These are phyloP conservation scores for Penicillium salamii DNA, from an alignment of 495 filamentous ascomycete genomes.

Conservation along the genomic window DNA sequence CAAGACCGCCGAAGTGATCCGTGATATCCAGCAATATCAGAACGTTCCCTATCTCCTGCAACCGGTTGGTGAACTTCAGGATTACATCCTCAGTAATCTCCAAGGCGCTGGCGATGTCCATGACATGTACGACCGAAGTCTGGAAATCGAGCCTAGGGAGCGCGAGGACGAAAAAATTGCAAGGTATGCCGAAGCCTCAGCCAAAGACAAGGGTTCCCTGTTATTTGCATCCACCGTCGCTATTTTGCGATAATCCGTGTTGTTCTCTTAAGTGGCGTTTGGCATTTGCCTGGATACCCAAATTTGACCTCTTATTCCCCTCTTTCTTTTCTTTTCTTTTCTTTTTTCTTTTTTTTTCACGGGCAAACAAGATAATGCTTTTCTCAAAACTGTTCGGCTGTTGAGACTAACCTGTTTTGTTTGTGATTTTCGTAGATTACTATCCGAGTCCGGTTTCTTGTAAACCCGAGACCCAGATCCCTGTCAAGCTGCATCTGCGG, in stretches of 20 bases:
- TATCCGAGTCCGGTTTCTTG: constrained; percentile 74
- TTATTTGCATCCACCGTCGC: constrained; percentile 35
- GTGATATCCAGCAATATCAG: constrained; percentile 97
- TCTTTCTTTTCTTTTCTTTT: constrained; percentile 9
- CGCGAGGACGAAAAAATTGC: constrained; percentile 94
- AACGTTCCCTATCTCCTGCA: constrained; percentile 90
- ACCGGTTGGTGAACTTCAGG: constrained; percentile 86
- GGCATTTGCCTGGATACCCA: constrained; percentile 24
- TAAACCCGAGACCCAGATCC: constrained; percentile 39
- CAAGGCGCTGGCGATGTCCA: constrained; percentile 91
- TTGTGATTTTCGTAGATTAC: constrained; percentile 52
- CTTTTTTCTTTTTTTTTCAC: too few species aligned
- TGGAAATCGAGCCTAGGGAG: constrained; percentile 90
- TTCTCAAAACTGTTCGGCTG: constrained; percentile 19
- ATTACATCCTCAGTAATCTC: constrained; percentile 96
- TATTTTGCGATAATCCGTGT: constrained; percentile 32
- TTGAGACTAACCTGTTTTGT: constrained; percentile 40
- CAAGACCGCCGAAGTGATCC: constrained; percentile 96
- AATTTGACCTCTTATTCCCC: constrained; percentile 25
- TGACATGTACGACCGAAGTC: constrained; percentile 97
- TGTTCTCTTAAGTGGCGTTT: constrained; percentile 18
- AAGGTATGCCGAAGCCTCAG: constrained; percentile 54
- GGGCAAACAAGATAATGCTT: constrained; percentile 8
- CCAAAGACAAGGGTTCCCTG: constrained; percentile 37
- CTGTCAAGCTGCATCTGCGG: constrained; percentile 26